phyloP scores from a whole-genome alignment of 352 stramenopile genomes.

The Pythium sp. region DNA sequence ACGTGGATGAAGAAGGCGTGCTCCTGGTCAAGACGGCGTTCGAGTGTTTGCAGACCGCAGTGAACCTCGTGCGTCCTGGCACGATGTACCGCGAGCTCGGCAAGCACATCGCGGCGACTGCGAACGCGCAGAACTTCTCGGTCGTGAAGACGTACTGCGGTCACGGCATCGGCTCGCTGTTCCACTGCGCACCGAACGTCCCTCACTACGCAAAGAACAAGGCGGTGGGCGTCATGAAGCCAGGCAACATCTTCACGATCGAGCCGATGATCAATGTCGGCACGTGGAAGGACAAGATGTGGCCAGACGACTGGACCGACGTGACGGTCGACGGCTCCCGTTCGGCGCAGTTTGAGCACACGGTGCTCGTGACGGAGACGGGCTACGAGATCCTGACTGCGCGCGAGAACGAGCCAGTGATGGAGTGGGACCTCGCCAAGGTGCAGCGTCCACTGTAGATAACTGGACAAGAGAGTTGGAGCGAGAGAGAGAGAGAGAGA shows the following conservation, averaged over 20 bases:
- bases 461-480: neutral
- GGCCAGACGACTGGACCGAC: conserved; percentile 98
- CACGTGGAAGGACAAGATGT: conserved; percentile 89
- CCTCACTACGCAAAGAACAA: conserved; percentile 99
- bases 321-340: conserved; percentile 94
- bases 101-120: conserved; percentile 90
- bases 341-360: conserved; percentile 98
- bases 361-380: conserved; percentile 97
- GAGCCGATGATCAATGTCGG: conserved; percentile 99
- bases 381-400: conserved; percentile 97
- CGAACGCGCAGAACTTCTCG: conserved; percentile 84
- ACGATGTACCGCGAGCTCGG: conserved; percentile 96
- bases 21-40: conserved; percentile 95
- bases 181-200: conserved; percentile 97
- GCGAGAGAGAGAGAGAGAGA: too few relatives aligned
- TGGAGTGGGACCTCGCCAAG: conserved; percentile 84
- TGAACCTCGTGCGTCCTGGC: conserved; percentile 91
- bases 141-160: conserved; percentile 98
- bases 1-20: conserved; percentile 91
- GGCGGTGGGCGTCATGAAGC: conserved; percentile 95
- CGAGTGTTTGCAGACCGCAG: conserved; percentile 86
- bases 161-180: conserved; percentile 96
- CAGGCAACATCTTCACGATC: conserved; percentile 98
- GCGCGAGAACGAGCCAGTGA: conserved; percentile 80
- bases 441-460: conserved; percentile 56